Base-by-base conservation (phyloP, 2,329 filamentous ascomycete species). In the Escovopsis sp. region DNA sequence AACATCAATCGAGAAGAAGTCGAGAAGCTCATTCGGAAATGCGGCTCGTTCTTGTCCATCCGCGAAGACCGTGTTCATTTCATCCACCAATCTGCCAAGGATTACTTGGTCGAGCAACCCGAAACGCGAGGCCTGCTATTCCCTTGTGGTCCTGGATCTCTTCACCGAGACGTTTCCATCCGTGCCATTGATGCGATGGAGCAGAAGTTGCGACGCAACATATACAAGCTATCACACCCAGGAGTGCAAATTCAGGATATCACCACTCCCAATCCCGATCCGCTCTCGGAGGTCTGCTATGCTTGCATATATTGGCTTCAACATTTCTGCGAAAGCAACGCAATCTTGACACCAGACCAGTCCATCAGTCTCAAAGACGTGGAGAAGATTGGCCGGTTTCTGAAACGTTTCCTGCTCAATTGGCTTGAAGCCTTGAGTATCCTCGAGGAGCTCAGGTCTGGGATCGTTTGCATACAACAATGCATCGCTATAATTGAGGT, bases 61-160 rank as follows among this genome's bases (percentile, higher is more conserved):
- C 51, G 50, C 30, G 42, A 60, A 3, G 42, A 38, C 3, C 50
- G 26, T 0, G 43, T 68, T 15, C 61, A 52, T 38, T 59, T 66
- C 44, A 53, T 69, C 1, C 63, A 69, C 45, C 57, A 65, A 35
- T 67, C 63, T 4, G 66, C 62, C 0, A 65, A 66, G 46, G 64
- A 68, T 3, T 67, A 67, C 45, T 43, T 67, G 6, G 48, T 23
- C 53, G 59, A 41, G 50, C n/a, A 55, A 60, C 10, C 48, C 46
- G 39, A 42, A n/a, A n/a, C n/a, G n/a, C n/a, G 15, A 39, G 6
- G 12, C 40, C 15, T 33, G 45, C 12, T 65, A 4, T 60, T 64
- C 33, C 53, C 57, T 4, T 38, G 12, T 26, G 55, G 59, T 2
- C 26, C 41, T 3, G 33, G 42, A 18, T 28, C 49, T 3, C 44